Conservation (phyloP, 2,329 filamentous ascomycete genomes). For the Plenodomus lindquistii region DNA sequence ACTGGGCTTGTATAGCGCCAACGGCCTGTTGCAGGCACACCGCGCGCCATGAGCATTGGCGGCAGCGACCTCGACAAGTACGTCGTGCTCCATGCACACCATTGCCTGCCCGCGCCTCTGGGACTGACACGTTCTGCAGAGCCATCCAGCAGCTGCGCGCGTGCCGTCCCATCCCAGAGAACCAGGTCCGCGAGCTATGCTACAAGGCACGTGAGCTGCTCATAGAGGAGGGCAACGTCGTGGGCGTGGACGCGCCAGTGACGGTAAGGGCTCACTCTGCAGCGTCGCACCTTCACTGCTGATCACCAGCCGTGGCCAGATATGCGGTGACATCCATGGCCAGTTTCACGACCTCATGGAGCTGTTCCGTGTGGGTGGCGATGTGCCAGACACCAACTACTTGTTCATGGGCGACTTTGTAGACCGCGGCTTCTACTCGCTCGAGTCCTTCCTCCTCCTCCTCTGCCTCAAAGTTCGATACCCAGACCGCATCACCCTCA, state of each 20-base stretch:
- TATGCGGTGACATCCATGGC: constrained; percentile 91
- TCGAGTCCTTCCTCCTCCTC: constrained; percentile 94
- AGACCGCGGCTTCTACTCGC: constrained; percentile 95
- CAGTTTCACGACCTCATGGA: constrained; percentile 98
- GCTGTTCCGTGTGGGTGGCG: constrained; percentile 88
- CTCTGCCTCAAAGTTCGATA: constrained; percentile 97
- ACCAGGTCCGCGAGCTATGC: constrained; percentile 93
- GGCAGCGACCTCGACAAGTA: constrained; percentile 97
- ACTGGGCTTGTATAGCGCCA: no score
- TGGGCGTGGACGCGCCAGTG: constrained; percentile 91
- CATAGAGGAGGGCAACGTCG: constrained; percentile 97
- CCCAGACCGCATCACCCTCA: constrained; percentile 94
- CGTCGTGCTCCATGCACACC: constrained; percentile 28
- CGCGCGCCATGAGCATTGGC: constrained; percentile 38
- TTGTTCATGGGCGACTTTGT: constrained; percentile 99
- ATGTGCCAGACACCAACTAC: constrained; percentile 94
- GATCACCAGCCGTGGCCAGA: constrained; percentile 10
- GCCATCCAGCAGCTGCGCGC: constrained; percentile 94
- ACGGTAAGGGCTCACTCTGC: constrained; percentile 62
- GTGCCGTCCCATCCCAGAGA: constrained; percentile 93
- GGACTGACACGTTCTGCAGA: constrained; percentile 53
- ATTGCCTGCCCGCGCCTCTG: constrained; percentile 5
- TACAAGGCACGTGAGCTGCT: constrained; percentile 95
- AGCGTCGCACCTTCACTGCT: neutral
- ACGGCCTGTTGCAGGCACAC: no score